Evolutionary conservation across 345 rosid species (phyloP).

Genomic region (Noccaea bulbosa): DNA sequence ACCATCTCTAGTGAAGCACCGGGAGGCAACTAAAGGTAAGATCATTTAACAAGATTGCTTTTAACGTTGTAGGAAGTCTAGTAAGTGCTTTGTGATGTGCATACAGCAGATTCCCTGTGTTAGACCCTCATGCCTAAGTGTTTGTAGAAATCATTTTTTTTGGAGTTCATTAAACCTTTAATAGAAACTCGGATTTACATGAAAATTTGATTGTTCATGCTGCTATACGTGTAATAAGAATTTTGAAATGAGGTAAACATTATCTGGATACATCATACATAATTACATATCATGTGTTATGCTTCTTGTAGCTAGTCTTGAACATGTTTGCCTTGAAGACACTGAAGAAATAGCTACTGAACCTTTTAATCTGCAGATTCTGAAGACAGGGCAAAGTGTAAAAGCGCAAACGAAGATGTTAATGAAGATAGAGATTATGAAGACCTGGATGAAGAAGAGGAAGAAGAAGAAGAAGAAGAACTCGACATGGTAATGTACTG

Average conservation of each 20-base stretch:
- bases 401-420: conserved; percentile 48
- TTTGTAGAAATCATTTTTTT: not conserved
- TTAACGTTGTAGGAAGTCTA: not conserved
- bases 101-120: not conserved
- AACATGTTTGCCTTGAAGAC: conserved; percentile 9
- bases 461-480: conserved; percentile 47
- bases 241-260: no score
- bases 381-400: conserved; percentile 50
- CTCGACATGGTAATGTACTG: conserved; percentile 55
- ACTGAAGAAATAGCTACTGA: conserved; percentile 20
- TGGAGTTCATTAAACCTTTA: not conserved
- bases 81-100: not conserved
- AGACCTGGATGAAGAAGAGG: conserved; percentile 63
- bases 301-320: conserved; percentile 18
- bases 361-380: conserved; percentile 39
- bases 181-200: not conserved
- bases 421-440: conserved; percentile 65
- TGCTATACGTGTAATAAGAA: not conserved
- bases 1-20: conserved; percentile 54
- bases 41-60: conserved; percentile 3
- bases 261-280: not conserved
- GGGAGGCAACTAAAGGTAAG: conserved; percentile 58
- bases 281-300: not conserved
- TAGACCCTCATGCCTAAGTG: not conserved
- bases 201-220: not conserved